phyloP scores from a whole-genome alignment of 208 protist species.

The Trypanosoma rangeli region DNA sequence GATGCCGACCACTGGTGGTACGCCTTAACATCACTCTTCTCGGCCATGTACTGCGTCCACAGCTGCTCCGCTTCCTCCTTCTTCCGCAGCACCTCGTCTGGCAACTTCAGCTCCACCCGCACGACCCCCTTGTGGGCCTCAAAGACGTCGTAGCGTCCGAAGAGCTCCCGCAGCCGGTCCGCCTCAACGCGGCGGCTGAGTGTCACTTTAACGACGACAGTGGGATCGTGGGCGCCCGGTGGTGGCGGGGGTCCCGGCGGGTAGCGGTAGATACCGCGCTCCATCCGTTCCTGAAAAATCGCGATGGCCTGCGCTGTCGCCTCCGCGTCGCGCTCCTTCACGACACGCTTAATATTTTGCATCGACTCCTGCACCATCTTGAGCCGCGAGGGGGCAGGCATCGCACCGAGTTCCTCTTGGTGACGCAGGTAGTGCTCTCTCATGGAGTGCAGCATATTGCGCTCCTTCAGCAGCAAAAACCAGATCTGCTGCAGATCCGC shows the following conservation, averaged over 20 bases:
- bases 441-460: conserved; percentile 87
- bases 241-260: conserved; percentile 83
- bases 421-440: conserved; percentile 89
- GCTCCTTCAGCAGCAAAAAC: conserved; percentile 90
- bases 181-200: conserved; percentile 61
- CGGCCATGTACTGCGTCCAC: conserved; percentile 74
- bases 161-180: conserved; percentile 69
- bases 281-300: conserved; percentile 75
- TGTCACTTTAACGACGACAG: conserved; percentile 64
- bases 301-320: conserved; percentile 59
- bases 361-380: conserved; percentile 86
- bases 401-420: conserved; percentile 88
- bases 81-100: conserved; percentile 54
- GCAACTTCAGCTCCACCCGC: conserved; percentile 54
- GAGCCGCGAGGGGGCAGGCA: conserved; percentile 85
- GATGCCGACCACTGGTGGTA: conserved; percentile 72
- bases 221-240: conserved; percentile 56
- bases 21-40: conserved; percentile 66
- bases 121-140: conserved; percentile 86
- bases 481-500: conserved; percentile 93
- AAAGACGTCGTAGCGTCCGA: conserved; percentile 83
- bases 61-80: conserved; percentile 83
- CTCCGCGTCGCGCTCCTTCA: conserved; percentile 80
- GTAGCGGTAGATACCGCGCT: conserved; percentile 77
- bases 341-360: conserved; percentile 74